Percentiles rank a stretch among this genome's conserved stretches.
Conservation (phyloP, 345 rosid genomes). For the Abelmoschus esculentus region DNA sequence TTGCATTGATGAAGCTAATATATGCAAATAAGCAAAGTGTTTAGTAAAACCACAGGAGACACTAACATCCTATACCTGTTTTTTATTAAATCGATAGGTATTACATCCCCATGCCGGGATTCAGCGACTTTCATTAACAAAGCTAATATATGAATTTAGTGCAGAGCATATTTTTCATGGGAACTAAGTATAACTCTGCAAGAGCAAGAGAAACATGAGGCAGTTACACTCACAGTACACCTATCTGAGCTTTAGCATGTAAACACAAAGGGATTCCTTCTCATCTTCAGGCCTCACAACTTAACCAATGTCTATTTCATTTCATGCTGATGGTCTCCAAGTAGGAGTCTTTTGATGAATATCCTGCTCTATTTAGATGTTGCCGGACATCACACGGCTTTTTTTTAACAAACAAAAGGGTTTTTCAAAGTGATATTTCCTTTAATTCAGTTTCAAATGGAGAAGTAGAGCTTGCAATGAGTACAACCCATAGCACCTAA, state of each 20-base stretch:
- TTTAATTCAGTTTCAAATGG: neutral
- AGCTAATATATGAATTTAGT: constrained; percentile 2
- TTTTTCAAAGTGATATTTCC: neutral
- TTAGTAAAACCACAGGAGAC: neutral
- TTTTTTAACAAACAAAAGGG: neutral
- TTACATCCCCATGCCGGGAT: too few species aligned
- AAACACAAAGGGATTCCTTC: neutral
- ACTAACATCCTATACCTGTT: neutral
- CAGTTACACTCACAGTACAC: neutral
- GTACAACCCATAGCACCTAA: neutral
- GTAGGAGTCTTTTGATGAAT: neutral
- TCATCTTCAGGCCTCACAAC: neutral
- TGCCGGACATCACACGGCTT: neutral
- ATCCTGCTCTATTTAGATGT: neutral
- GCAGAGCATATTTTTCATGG: neutral
- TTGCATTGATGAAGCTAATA: too few species aligned
- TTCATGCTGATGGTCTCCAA: neutral
- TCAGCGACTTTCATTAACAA: neutral
- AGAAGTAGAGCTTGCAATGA: neutral
- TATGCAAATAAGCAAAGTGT: neutral
- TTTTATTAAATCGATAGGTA: too few species aligned
- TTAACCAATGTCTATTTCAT: neutral
- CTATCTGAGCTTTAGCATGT: neutral
- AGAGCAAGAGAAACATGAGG: neutral
- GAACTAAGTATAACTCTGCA: neutral